Base-by-base conservation (phyloP, 768 basidiomycete genomes). In the Amanita subjunquillea region DNA sequence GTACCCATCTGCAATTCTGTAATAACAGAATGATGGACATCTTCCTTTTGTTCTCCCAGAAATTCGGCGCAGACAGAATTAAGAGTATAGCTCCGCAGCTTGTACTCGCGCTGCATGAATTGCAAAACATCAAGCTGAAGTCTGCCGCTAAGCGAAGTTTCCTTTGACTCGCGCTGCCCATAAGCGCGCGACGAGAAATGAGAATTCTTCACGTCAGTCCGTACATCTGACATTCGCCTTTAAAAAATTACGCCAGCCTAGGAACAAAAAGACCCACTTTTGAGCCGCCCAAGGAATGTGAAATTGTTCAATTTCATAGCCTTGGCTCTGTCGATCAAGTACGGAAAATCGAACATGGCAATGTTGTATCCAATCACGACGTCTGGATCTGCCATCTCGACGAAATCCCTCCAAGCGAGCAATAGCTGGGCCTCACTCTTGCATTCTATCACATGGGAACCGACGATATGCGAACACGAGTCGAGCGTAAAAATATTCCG, bases 181-280 rank as follows among this genome's bases (percentile, higher is more conserved):
- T 93, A 98, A 0, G 96, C 96, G 63, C 92, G 96, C 0, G 94
- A 97, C 5, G 93, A 96, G 69, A 99, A 99, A 65, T 99, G 96
- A 0, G 96, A 91, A 50, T 86, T 89, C 66, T 95, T 97, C 46
- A 82, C 78, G 64, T 87, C 84, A 0, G 91, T 82, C 66, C 78
- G 85, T 50, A 76, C 60, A 54, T 78, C 95, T 97, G 58, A 39
- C 22, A 30, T 51, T 9, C 15, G 36, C 30, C 27, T 42, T 54
- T 56, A 57, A 51, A 29, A 29, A 58, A 36, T 41, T 15, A 37
- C 42, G 17, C 9, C 36, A 39, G 30, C 7, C 17, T 17, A 27
- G 37, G 25, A 32, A 41, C 25, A 25, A 49, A 4, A 42, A 32
- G 12, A 58, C 72, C 20, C 54, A 93, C 93, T 76, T 62, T 74